Evolutionary conservation across 768 basidiomycete species (phyloP).

Genomic region (Hericium erinaceus): DNA sequence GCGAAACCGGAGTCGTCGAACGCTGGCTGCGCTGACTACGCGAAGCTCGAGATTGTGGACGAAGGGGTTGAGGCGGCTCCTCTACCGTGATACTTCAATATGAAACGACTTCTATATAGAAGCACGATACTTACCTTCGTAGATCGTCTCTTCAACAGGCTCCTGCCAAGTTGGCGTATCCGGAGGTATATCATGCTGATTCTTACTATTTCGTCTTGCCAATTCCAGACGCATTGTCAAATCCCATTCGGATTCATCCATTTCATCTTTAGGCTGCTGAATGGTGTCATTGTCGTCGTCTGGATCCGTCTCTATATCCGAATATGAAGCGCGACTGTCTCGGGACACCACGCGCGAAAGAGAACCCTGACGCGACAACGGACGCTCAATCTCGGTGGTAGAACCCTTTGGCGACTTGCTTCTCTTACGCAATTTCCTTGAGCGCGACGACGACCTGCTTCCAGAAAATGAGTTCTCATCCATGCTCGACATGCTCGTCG

Average conservation of each 20-base stretch:
- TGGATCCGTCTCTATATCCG: conserved; percentile 40
- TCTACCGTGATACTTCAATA: conserved; percentile 30
- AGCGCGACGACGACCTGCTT: conserved; percentile 30
- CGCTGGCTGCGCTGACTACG: conserved; percentile 30
- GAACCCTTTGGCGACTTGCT: conserved; percentile 34
- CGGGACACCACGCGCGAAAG: conserved; percentile 36
- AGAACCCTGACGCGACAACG: conserved; percentile 11
- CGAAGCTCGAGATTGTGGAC: conserved; percentile 44
- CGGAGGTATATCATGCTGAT: conserved; percentile 46
- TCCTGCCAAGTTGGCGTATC: conserved; percentile 32
- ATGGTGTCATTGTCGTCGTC: conserved; percentile 27
- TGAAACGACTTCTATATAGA: neutral
- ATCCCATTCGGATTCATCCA: conserved; percentile 68
- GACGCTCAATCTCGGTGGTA: conserved; percentile 16
- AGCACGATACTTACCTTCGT: conserved; percentile 49
- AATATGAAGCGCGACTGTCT: conserved; percentile 24
- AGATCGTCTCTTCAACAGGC: conserved; percentile 58
- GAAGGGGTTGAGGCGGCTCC: conserved; percentile 44
- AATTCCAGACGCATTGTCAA: conserved; percentile 70
- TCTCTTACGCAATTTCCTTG: conserved; percentile 41
- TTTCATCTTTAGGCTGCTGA: conserved; percentile 25
- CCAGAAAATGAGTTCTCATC: conserved; percentile 54
- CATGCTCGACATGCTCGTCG: conserved; percentile 49
- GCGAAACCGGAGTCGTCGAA: conserved; percentile 31
- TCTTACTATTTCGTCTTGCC: conserved; percentile 77